Evolutionary conservation across 176 grass and related monocot genomes (phyloP).

Genomic region (Miscanthus lutarioriparius): DNA sequence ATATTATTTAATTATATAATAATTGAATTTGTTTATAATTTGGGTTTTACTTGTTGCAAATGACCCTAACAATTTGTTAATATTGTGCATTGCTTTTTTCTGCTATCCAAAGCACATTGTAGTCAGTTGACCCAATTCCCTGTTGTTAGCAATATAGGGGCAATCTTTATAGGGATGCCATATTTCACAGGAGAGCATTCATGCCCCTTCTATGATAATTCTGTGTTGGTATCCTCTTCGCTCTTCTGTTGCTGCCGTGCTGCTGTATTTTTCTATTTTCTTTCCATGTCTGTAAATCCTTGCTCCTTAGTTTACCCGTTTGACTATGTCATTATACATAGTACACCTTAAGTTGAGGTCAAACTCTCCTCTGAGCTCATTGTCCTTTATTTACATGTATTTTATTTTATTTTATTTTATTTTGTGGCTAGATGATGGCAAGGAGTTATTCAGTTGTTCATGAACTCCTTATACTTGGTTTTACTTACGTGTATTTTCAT

Average conservation of each 20-base stretch:
- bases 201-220: background rate
- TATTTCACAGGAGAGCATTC: slow-evolving; percentile 10
- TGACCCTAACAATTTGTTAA: background rate
- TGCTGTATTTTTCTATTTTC: background rate
- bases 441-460: slow-evolving; percentile 42
- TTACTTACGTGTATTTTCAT: slow-evolving; percentile 27
- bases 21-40: background rate
- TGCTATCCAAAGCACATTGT: background rate
- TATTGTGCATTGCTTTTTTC: background rate
- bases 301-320: background rate
- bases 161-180: background rate
- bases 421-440: slow-evolving; percentile 38
- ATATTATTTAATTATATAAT: slow-evolving; percentile 26
- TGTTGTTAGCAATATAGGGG: slow-evolving; percentile 8
- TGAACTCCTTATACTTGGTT: background rate
- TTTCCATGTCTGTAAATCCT: background rate
- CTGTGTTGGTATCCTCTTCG: slow-evolving; percentile 11
- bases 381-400: slow-evolving; percentile 1
- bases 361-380: background rate
- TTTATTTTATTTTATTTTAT: background rate
- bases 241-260: background rate
- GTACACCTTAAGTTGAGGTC: slow-evolving; percentile 6
- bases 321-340: background rate
- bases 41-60: slow-evolving; percentile 1
- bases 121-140: slow-evolving; percentile 2